Evolutionary conservation across 23 red algal species (phyloP).

Genomic region (Gracilaria domingensis): DNA sequence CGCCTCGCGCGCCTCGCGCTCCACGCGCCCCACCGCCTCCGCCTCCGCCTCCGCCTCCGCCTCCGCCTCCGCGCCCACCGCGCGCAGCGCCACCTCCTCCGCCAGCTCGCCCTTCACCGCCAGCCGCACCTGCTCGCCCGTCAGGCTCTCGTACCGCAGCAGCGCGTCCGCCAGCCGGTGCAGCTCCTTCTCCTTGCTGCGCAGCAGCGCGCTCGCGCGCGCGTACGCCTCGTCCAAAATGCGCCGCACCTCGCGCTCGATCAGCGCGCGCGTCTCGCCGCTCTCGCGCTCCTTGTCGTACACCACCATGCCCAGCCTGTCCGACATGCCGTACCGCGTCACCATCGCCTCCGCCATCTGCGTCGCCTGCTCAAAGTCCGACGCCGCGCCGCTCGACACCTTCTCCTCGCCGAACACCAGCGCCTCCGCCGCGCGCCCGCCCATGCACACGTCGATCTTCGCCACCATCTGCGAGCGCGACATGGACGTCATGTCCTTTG

Average conservation of each 20-base stretch:
- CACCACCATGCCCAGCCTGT: constrained; percentile 80
- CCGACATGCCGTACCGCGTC: constrained; percentile 96
- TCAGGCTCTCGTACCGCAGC: constrained; percentile 89
- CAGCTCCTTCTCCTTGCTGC: constrained; percentile 83
- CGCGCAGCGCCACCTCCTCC: constrained; percentile 9
- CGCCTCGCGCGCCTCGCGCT: too few relatives aligned
- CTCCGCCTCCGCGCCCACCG: neutral
- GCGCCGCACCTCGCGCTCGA: constrained; percentile 84
- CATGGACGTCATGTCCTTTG: constrained; percentile 91
- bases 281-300: constrained; percentile 85
- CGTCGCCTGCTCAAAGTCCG: constrained; percentile 94
- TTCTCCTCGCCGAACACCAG: constrained; percentile 91
- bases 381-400: constrained; percentile 88
- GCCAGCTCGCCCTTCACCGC: constrained; percentile 68
- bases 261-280: constrained; percentile 77
- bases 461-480: constrained; percentile 92
- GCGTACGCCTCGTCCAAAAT: constrained; percentile 88
- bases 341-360: constrained; percentile 99
- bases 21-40: neutral
- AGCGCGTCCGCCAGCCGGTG: constrained; percentile 86
- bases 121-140: constrained; percentile 84
- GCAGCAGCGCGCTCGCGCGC: constrained; percentile 75
- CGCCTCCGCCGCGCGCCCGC: constrained; percentile 93
- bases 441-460: constrained; percentile 96
- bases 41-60: neutral